Base-by-base conservation (phyloP, 352 stramenopile species). In the Phytophthora niederhauseri region DNA sequence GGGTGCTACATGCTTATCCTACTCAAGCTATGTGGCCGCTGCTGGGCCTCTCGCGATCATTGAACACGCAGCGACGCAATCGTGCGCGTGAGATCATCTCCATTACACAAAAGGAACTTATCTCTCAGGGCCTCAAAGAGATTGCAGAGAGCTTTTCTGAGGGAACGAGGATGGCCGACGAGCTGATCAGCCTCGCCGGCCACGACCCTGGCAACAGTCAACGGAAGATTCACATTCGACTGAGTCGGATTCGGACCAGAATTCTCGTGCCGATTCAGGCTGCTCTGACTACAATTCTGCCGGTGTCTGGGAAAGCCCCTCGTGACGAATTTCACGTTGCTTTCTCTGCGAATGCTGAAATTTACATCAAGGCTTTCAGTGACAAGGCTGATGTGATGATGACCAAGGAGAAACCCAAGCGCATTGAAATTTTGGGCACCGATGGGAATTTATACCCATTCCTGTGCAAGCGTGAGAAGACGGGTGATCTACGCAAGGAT, bases 401-500 rank as follows among this genome's bases (percentile, higher is more conserved):
- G 60, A 99, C 95, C 14, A 99, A 99, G 77, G 98, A 99, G 48
- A 98, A 98, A 66, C 98, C 98, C 1, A 99, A 99, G 77, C 98
- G 97, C 57, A 91, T 99, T 46, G 96, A 96, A 58, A 63, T 98
- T 34, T 49, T 93, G 15, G 85, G 87, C 6, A 92, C 70, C 15
- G 81, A 94, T 58, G 93, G 93, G 0, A 62, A 86, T 19, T 62
- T 76, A 31, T 97, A 98, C 60, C 81, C 90, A 38, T 98, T 99
- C 72, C 66, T 99, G 48, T 98, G 94, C 75, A 99, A 99, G 64
- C 90, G 98, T 51, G 98, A 99, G 75, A 98, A 97, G 66, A 98
- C 98, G 41, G 98, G 98, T 6, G 98, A 99, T 76, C 84, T 99
- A 54, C 89, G 98, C 43, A 99, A 99, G 84, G 98, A 99, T 82